phyloP scores from a whole-genome alignment of 2,329 filamentous ascomycete genomes.

The Bipolaris gigantea region DNA sequence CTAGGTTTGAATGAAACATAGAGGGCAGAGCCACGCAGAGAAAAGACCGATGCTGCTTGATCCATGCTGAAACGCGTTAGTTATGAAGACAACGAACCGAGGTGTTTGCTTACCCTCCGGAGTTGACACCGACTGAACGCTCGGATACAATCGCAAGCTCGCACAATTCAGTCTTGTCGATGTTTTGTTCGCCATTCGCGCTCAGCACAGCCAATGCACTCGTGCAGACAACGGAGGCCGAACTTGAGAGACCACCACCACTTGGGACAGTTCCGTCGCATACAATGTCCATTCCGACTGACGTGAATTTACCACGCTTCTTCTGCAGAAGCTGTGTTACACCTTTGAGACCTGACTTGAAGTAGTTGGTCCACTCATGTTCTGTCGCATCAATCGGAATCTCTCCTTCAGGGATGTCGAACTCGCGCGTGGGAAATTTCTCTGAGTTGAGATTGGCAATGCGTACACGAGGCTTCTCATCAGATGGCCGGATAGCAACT shows the following conservation, averaged over 20 bases:
- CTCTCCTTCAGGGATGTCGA: slow-evolving; percentile 66
- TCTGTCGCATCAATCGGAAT: slow-evolving; percentile 74
- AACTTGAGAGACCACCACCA: slow-evolving; percentile 89
- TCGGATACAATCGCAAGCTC: slow-evolving; percentile 95
- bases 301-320: slow-evolving; percentile 67
- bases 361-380: slow-evolving; percentile 98
- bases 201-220: slow-evolving; percentile 85
- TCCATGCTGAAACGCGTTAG: slow-evolving; percentile 72
- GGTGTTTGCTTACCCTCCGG: slow-evolving; percentile 69
- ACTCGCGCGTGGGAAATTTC: slow-evolving; percentile 76
- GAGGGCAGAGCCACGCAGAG: slow-evolving; percentile 79
- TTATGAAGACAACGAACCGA: not conserved
- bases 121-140: slow-evolving; percentile 92
- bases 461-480: slow-evolving; percentile 64
- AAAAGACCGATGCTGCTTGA: slow-evolving; percentile 94
- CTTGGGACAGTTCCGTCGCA: slow-evolving; percentile 91
- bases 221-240: slow-evolving; percentile 89
- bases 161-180: slow-evolving; percentile 89
- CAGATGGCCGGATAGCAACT: slow-evolving; percentile 61
- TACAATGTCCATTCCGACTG: slow-evolving; percentile 80
- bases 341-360: slow-evolving; percentile 86
- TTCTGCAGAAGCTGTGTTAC: slow-evolving; percentile 74
- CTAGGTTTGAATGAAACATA: slow-evolving; percentile 86
- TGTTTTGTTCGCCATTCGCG: slow-evolving; percentile 74
- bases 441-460: slow-evolving; percentile 76